Evolutionary conservation across 768 basidiomycete genomes (phyloP).

Genomic region (Gymnopilus junonius): DNA sequence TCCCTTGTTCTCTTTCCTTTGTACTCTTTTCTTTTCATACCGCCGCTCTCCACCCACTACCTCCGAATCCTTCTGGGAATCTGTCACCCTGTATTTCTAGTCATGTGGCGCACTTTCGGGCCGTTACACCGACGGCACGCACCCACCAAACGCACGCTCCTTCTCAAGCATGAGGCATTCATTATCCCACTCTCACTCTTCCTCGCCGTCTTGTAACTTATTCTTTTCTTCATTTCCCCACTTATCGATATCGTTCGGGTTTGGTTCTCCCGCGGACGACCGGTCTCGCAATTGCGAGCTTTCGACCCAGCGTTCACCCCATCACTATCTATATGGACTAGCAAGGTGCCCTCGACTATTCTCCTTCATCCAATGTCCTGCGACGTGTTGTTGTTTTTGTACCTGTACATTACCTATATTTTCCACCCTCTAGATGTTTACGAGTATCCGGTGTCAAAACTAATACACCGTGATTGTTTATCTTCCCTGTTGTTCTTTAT

Average conservation of each 20-base stretch:
- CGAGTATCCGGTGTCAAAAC: slow-evolving; percentile 28
- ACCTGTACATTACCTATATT: slow-evolving; percentile 20
- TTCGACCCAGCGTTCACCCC: background rate
- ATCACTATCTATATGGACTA: background rate
- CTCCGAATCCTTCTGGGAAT: background rate
- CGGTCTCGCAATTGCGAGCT: background rate
- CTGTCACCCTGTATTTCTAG: slow-evolving; percentile 14
- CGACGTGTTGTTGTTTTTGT: slow-evolving; percentile 15
- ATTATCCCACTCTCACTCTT: background rate
- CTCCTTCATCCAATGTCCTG: background rate
- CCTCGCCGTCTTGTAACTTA: background rate
- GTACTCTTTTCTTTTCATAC: background rate
- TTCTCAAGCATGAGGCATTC: slow-evolving; percentile 3
- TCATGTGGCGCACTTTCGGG: slow-evolving; percentile 9
- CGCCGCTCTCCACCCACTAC: slow-evolving; percentile 3
- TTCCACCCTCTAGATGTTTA: slow-evolving; percentile 17
- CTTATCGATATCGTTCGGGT: background rate
- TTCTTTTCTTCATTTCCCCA: background rate
- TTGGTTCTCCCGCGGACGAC: slow-evolving; percentile 17
- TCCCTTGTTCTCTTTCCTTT: slow-evolving; percentile 3
- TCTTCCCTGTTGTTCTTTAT: background rate
- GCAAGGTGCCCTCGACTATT: background rate
- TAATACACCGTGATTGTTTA: slow-evolving; percentile 28
- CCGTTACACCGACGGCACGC: slow-evolving; percentile 3
- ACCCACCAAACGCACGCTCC: background rate